phyloP scores from a whole-genome alignment of 306 rosid genomes.

The Vigna angularis region DNA sequence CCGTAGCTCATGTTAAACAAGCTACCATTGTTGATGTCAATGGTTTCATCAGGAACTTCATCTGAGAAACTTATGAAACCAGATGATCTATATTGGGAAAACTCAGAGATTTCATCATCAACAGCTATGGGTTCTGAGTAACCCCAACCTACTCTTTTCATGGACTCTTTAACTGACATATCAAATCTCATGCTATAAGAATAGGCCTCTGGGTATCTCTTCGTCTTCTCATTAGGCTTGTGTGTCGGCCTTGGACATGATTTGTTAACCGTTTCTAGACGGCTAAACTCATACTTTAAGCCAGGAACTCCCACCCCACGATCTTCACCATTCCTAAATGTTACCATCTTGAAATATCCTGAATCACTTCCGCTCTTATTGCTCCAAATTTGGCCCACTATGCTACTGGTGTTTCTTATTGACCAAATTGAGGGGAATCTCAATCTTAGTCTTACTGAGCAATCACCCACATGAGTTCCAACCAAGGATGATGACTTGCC shows the following conservation, averaged over 20 bases:
- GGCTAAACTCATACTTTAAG: constrained; percentile 57
- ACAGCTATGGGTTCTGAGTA: constrained; percentile 52
- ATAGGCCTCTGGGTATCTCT: constrained; percentile 36
- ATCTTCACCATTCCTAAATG: constrained; percentile 33
- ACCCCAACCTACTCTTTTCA: constrained; percentile 38
- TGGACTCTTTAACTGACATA: constrained; percentile 41
- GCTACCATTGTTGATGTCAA: constrained; percentile 3
- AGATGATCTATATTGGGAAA: background rate
- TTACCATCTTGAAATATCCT: constrained; percentile 54
- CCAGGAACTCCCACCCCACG: background rate
- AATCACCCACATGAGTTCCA: constrained; percentile 57
- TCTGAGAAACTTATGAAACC: background rate
- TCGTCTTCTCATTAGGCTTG: constrained; percentile 17
- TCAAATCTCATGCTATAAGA: constrained; percentile 56
- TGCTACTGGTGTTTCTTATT: constrained; percentile 46
- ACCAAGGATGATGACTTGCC: constrained; percentile 41
- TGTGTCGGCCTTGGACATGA: constrained; percentile 48
- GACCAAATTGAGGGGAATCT: constrained; percentile 60
- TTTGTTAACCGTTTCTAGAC: constrained; percentile 44
- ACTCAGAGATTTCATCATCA: constrained; percentile 36
- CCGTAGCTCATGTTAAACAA: constrained; percentile 52
- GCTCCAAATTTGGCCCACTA: constrained; percentile 72
- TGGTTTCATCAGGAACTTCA: constrained; percentile 2
- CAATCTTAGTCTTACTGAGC: constrained; percentile 60
- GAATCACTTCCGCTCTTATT: constrained; percentile 48